These are phyloP conservation scores for Jasminum sambac DNA, from an alignment of 257 asterid species.

Conservation along the genomic window DNA sequence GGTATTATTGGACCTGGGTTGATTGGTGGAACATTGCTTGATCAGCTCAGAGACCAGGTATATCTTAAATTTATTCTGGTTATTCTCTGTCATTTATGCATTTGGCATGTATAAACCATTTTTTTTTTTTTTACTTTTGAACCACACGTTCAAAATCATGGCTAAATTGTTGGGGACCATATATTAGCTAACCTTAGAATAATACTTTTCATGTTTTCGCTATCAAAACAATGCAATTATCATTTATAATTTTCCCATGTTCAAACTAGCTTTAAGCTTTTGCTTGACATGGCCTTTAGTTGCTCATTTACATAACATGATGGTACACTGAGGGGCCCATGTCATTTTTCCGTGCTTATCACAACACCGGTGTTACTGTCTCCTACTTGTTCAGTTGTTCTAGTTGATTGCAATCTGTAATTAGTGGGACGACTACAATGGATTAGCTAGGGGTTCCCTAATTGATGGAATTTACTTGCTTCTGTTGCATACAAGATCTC, in stretches of 20 bases:
- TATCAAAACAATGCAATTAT: neutral
- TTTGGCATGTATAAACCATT: neutral
- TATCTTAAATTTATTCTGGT: neutral
- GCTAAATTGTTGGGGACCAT: neutral
- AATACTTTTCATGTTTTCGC: neutral
- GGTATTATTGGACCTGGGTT: slow-evolving; percentile 97
- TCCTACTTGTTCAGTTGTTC: neutral
- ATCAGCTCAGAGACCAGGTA: slow-evolving; percentile 97
- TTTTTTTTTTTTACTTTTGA: too few relatives aligned
- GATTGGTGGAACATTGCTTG: slow-evolving; percentile 92
- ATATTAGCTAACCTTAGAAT: neutral
- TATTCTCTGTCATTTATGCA: neutral
- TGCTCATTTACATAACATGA: neutral
- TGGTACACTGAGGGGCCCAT: neutral
- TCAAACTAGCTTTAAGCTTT: neutral
- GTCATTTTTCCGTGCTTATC: neutral
- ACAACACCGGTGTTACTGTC: neutral
- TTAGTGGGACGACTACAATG: neutral
- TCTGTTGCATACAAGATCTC: neutral
- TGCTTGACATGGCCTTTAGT: neutral
- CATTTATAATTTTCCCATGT: neutral
- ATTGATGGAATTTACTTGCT: neutral
- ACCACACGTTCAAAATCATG: neutral
- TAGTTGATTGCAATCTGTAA: neutral
- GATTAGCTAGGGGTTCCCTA: neutral